Evolutionary conservation across 768 basidiomycete species (phyloP).

Genomic region (Suillus plorans): DNA sequence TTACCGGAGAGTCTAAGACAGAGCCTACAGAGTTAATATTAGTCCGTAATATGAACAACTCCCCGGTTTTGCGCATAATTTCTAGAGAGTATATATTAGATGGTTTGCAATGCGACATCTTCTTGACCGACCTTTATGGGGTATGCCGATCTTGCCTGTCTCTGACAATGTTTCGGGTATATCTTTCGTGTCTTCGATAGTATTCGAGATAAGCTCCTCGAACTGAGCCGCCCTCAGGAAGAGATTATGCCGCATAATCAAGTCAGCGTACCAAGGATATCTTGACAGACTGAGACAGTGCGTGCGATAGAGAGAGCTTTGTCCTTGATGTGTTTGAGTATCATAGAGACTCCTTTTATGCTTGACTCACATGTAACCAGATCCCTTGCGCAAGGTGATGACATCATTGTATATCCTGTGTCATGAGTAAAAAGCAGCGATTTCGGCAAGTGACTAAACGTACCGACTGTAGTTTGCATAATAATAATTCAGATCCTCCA

Average conservation of each 20-base stretch:
- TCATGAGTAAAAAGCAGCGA: constrained; percentile 23
- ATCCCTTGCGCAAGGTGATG: constrained; percentile 90
- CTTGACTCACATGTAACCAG: constrained; percentile 83
- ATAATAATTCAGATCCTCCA: constrained; percentile 97
- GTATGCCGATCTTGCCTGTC: constrained; percentile 92
- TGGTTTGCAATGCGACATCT: constrained; percentile 4
- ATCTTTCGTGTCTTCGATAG: constrained; percentile 95
- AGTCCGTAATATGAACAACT: constrained; percentile 88
- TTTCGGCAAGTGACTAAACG: constrained; percentile 20
- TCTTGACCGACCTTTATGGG: constrained; percentile 62
- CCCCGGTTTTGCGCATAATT: constrained; percentile 97
- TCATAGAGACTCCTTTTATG: constrained; percentile 15
- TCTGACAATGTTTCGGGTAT: constrained; percentile 92
- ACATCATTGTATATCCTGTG: constrained; percentile 93
- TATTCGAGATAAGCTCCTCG: constrained; percentile 87
- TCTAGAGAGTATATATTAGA: constrained; percentile 42
- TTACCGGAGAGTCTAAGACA: constrained; percentile 91
- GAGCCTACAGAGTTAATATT: constrained; percentile 96
- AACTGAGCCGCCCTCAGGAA: constrained; percentile 48
- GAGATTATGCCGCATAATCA: constrained; percentile 3
- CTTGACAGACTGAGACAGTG: constrained; percentile 94
- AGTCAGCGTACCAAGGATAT: constrained; percentile 72
- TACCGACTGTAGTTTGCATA: constrained; percentile 96
- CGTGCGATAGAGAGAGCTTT: constrained; percentile 92
- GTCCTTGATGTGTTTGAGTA: constrained; percentile 57